Evolutionary conservation across 192 early-diverging fungal genomes (phyloP), one percentile per base, ranked within the genome.

Genomic region (Rhizophagus clarus): DNA sequence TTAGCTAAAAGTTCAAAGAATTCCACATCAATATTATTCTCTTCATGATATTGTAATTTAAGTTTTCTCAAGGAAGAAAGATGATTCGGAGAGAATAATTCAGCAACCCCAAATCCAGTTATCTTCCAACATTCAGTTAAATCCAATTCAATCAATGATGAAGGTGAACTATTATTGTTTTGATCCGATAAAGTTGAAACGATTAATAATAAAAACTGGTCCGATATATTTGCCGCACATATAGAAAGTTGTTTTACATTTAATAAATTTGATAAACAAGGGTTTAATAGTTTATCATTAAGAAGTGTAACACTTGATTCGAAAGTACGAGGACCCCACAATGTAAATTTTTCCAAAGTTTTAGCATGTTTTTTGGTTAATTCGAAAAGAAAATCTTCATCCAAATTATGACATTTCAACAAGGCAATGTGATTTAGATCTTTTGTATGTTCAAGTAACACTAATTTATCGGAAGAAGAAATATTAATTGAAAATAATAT

Each of bases 1-100:
- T 10, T 14, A 0, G 49, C 72, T 14, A 74, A 15, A 28, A 74
- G 56, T 51, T 74, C 72, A 14, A 74, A 74, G 4, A 74, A 74
- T 22, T 74, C 72, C 15, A 29, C 28, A 34, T 49, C 72, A 3
- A 74, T 37, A 20, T 60, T 40, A 34, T 74, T 51, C 1, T 74
- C 28, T 24, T 29, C 14, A 51, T 74, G 42, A 60, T 56, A 51
- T 60, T 74, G 47, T 15, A 74, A 40, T 60, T 4, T 47, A 8
- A 74, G 20, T 29, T 17, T 29, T 28, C 17, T 15, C 4, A 74
- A 60, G 17, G 22, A 29, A 8, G 72, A 45, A 32, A 74, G 20
- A 74, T 74, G n/a, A 22, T 15, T 4, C 1, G 71, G 71, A 15
- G 72, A 74, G 26, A 74, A 74, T 60, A 74, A 60, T 32, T 74